Base-by-base conservation (phyloP, 352 stramenopile genomes). In the Phytophthora tentaculata region DNA sequence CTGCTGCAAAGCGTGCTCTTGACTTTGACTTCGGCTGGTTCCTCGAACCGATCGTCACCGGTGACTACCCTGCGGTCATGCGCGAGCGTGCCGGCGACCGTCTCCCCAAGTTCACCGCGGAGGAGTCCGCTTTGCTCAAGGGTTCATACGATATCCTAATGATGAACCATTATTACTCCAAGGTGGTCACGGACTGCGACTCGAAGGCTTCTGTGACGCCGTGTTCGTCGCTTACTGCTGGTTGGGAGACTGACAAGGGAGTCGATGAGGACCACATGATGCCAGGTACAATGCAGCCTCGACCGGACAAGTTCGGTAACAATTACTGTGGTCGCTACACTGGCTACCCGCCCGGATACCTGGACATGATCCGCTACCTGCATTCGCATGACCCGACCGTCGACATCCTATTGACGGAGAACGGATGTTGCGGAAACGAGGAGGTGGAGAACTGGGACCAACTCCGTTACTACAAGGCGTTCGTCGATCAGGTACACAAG, bases 21-120 rank as follows among this genome's bases (percentile, higher is more conserved):
- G 77, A 97, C 28, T 98, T 97, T 49, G 79, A 89, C 51, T 80
- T 98, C 17, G 93, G 83, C 7, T 98, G 94, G 94, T 97, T 98
- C 61, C 76, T 92, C 10, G 83, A 97, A 43, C 96, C 96, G 2
- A 85, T 98, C 43, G 80, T 90, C 22, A 70, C 74, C 1, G 95
- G 95, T 35, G 84, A 98, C 49, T 98, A 99, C 79, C 97, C 96
- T 6, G 56, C 74, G 13, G 76, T 91, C 43, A 98, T 99, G 95
- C 86, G 84, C 41, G 63, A 92, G 41, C 76, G 85, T 44, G 83
- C 90, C 3, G 89, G 92, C 1, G 73, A 84, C 23, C 80, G 90
- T 14, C 79, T 99, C 17, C 96, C 96, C 9, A 39, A 57, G 49
- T 98, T 98, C 69, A 96, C 92, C 9, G 20, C 54, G 7, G 75